These are phyloP conservation scores for Platismatia glauca DNA, from an alignment of 495 filamentous ascomycete species.

Conservation along the genomic window DNA sequence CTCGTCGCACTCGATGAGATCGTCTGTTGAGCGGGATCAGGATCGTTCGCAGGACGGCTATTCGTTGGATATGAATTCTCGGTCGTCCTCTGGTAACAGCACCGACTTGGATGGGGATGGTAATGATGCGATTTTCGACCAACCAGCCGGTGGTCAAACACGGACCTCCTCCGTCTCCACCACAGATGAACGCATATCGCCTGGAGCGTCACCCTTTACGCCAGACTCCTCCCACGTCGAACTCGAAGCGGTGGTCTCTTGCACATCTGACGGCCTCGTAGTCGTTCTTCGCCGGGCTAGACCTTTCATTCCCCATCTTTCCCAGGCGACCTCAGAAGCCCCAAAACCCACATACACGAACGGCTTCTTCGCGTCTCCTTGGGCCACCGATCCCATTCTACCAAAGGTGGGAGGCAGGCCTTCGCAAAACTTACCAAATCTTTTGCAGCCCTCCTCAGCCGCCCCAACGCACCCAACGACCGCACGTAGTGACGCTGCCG, in stretches of 20 bases:
- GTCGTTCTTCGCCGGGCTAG: conserved; percentile 72
- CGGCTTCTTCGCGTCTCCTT: conserved; percentile 70
- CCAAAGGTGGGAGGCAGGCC: conserved; percentile 22
- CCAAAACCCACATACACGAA: conserved; percentile 45
- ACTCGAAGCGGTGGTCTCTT: conserved; percentile 81
- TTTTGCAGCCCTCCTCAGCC: conserved; percentile 24
- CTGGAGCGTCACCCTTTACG: conserved; percentile 2
- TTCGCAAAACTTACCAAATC: conserved; percentile 17
- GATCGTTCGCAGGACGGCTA: background rate
- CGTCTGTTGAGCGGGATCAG: conserved; percentile 18
- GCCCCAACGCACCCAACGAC: conserved; percentile 28
- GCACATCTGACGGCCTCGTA: conserved; percentile 81
- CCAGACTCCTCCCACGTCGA: conserved; percentile 40
- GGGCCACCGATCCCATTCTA: conserved; percentile 55
- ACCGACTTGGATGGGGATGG: conserved; percentile 27
- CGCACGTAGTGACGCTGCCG: conserved; percentile 34
- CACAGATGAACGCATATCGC: conserved; percentile 12
- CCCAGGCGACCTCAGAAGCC: conserved; percentile 33
- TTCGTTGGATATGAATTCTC: conserved; percentile 21
- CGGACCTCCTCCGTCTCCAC: conserved; percentile 32
- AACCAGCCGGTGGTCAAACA: conserved; percentile 26
- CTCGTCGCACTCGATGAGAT: conserved; percentile 19
- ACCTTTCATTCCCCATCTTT: conserved; percentile 51
- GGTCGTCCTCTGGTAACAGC: conserved; percentile 29
- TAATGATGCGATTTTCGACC: conserved; percentile 34